Percentiles rank a stretch among this genome's conserved stretches.
phyloP scores from a whole-genome alignment of 495 filamentous ascomycete genomes.

The Aspergillus diversus region DNA sequence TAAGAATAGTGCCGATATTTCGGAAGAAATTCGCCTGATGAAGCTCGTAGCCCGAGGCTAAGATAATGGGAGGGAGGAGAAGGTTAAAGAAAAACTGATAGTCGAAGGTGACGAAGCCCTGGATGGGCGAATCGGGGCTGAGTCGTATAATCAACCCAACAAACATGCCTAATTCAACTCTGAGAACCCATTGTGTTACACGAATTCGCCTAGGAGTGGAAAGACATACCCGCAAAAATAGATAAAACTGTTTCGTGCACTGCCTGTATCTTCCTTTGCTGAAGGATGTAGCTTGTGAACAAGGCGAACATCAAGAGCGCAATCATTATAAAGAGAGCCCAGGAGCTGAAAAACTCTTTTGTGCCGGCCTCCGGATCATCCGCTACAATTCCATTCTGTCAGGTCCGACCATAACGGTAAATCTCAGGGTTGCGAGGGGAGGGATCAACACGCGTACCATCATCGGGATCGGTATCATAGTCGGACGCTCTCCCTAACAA shows the following conservation, averaged over 20 bases:
- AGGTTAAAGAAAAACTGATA: conserved; percentile 99
- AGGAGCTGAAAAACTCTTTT: conserved; percentile 92
- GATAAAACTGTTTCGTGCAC: conserved; percentile 98
- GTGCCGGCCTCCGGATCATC: conserved; percentile 66
- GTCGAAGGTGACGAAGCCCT: conserved; percentile 89
- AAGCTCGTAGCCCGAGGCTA: conserved; percentile 94
- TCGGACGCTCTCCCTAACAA: conserved; percentile 38
- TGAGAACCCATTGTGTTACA: conserved; percentile 8
- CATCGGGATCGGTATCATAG: conserved; percentile 53
- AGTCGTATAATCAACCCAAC: conserved; percentile 88
- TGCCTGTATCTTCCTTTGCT: conserved; percentile 92
- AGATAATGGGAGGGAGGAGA: conserved; percentile 93
- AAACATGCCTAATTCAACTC: conserved; percentile 74
- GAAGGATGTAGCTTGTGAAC: conserved; percentile 95
- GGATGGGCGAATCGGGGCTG: conserved; percentile 76
- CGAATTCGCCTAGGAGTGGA: neutral
- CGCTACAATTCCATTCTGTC: conserved; percentile 30
- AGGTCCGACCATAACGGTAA: conserved; percentile 17
- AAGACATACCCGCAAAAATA: conserved; percentile 85
- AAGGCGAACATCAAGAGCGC: conserved; percentile 89
- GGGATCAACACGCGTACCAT: conserved; percentile 45
- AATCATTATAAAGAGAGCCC: conserved; percentile 95
- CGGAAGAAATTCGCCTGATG: conserved; percentile 99
- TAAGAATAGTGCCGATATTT: conserved; percentile 95
- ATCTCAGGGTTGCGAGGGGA: neutral